phyloP scores from a whole-genome alignment of 148 eudicot genomes.

The Vaccinium corymbosum region DNA sequence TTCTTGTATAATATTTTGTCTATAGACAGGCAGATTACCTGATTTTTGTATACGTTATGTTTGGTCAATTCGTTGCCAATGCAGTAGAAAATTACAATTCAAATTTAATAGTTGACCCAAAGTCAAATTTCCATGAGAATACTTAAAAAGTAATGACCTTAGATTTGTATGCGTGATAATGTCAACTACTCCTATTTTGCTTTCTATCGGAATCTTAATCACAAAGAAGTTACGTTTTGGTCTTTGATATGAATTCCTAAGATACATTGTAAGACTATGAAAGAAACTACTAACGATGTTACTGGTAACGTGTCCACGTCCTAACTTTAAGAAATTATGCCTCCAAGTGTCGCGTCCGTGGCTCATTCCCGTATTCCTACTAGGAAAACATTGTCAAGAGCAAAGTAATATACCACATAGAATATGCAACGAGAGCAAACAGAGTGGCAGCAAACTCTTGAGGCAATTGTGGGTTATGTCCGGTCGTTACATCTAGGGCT shows the following conservation, averaged over 20 bases:
- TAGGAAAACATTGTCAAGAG: background rate
- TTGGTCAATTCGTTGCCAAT: background rate
- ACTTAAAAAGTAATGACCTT: background rate
- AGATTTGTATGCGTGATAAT: background rate
- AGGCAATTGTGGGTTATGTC: too few species aligned
- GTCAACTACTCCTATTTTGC: background rate
- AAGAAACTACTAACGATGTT: background rate
- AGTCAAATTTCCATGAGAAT: background rate
- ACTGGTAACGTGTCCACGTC: background rate
- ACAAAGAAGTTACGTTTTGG: background rate
- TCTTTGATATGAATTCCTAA: background rate
- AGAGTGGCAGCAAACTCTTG: background rate
- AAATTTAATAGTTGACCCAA: background rate
- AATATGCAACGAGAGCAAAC: background rate
- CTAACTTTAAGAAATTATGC: background rate
- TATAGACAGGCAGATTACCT: background rate
- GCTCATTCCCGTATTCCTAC: background rate
- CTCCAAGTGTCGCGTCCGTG: background rate
- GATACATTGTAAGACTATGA: background rate
- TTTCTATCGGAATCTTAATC: background rate
- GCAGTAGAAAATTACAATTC: background rate
- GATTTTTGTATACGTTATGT: background rate
- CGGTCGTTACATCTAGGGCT: too few species aligned
- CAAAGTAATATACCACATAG: background rate
- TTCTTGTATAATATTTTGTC: background rate